Conservation (phyloP, 1,139 yeast genomes). For the Candida sp. region DNA sequence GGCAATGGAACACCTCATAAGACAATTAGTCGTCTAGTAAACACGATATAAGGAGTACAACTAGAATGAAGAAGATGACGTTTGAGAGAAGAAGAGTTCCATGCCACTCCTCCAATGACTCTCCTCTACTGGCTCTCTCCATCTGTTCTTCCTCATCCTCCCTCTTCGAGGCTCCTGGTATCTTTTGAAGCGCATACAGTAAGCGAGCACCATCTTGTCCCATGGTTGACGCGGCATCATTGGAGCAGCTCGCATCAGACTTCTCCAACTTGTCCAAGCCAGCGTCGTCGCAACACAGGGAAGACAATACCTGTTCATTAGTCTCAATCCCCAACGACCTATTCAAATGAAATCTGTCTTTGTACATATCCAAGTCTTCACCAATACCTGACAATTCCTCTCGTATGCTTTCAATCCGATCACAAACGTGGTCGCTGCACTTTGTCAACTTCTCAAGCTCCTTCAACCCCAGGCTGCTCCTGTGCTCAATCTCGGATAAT, state of each 20-base stretch:
- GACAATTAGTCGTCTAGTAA: no score
- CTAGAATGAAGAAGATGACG: no score
- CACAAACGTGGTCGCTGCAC: slow-evolving; percentile 10
- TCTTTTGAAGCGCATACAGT: no score
- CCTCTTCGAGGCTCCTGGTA: no score
- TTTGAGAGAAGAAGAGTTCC: no score
- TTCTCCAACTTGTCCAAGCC: background rate
- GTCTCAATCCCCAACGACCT: background rate
- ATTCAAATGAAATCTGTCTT: background rate
- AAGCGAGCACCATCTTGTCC: background rate
- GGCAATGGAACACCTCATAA: no score
- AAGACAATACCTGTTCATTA: slow-evolving; percentile 4
- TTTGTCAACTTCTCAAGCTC: slow-evolving; percentile 8
- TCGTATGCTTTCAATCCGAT: slow-evolving; percentile 8
- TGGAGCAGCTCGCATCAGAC: background rate
- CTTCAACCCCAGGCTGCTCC: slow-evolving; percentile 10
- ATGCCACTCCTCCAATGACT: no score
- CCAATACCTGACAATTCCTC: slow-evolving; percentile 7
- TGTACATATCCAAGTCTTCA: slow-evolving; percentile 1
- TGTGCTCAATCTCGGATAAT: slow-evolving; percentile 7
- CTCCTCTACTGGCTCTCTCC: no score
- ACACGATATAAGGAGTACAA: no score
- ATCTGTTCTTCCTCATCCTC: no score
- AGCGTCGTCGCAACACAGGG: background rate
- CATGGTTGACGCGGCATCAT: background rate